These are phyloP conservation scores for Ricinus communis DNA, from an alignment of 345 rosid genomes.

Conservation along the genomic window DNA sequence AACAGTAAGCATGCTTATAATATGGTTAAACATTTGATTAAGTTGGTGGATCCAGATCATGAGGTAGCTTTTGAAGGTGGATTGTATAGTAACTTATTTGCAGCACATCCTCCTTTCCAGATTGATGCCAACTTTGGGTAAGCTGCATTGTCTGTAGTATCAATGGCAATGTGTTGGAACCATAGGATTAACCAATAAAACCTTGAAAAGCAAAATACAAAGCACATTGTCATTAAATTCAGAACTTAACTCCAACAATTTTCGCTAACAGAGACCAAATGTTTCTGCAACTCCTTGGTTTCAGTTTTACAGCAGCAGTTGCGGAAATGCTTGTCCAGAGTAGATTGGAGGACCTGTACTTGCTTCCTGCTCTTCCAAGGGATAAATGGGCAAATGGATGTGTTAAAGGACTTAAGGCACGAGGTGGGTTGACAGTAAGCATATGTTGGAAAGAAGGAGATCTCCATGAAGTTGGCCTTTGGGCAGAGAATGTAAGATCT, in stretches of 20 bases:
- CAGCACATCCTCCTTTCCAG: conserved; percentile 96
- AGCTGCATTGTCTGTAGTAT: conserved; percentile 18
- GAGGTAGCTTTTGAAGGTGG: conserved; percentile 72
- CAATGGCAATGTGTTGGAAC: not conserved
- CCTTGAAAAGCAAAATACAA: too few relatives aligned
- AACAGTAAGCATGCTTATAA: conserved; percentile 65
- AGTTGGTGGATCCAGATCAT: conserved; percentile 64
- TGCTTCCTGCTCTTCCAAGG: conserved; percentile 83
- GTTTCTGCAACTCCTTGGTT: conserved; percentile 7
- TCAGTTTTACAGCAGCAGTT: conserved; percentile 72
- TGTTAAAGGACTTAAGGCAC: conserved; percentile 74
- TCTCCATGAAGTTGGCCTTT: conserved; percentile 61
- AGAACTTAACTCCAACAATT: too few relatives aligned
- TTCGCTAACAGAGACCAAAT: not conserved
- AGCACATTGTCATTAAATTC: too few relatives aligned
- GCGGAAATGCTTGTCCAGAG: conserved; percentile 92
- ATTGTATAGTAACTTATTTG: conserved; percentile 79
- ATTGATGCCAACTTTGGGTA: conserved; percentile 96
- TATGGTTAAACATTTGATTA: conserved; percentile 67
- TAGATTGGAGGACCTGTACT: conserved; percentile 55
- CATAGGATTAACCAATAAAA: too few relatives aligned
- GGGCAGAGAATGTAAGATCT: conserved; percentile 36
- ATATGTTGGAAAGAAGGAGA: conserved; percentile 69
- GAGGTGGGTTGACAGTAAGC: conserved; percentile 66
- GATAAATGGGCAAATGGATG: conserved; percentile 77